Conservation (phyloP, 495 filamentous ascomycete genomes). For the Pyrenula aspistea region DNA sequence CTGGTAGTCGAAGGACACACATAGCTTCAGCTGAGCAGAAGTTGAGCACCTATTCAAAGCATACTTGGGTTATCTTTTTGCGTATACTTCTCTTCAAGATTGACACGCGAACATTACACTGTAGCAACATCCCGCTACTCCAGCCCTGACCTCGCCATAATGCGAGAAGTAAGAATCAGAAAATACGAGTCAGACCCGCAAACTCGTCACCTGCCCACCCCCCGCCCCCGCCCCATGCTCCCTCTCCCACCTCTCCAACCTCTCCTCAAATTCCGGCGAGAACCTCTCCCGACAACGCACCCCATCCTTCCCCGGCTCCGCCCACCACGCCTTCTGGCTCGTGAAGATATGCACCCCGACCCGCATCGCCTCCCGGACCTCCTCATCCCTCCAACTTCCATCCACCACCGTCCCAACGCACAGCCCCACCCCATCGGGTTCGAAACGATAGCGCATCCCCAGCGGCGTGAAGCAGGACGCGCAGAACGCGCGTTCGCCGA, state of each 20-base stretch:
- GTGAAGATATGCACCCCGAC: not conserved
- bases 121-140: no score
- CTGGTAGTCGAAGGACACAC: no score
- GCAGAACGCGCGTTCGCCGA: not conserved
- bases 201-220: no score
- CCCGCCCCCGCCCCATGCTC: not conserved
- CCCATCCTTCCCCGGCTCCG: not conserved
- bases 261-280: not conserved
- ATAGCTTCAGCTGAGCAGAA: no score
- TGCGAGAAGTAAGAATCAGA: no score
- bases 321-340: not conserved
- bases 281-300: not conserved
- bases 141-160: no score
- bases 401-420: not conserved
- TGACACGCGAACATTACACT: no score
- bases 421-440: not conserved
- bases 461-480: not conserved
- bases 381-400: not conserved
- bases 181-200: no score
- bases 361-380: not conserved
- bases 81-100: no score
- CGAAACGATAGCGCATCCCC: not conserved
- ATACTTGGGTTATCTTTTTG: no score
- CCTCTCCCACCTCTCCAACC: not conserved
- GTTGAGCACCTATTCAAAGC: no score